phyloP scores from a whole-genome alignment of 1,284 basidiomycete genomes.

The Neotropicomus parvogracilis region DNA sequence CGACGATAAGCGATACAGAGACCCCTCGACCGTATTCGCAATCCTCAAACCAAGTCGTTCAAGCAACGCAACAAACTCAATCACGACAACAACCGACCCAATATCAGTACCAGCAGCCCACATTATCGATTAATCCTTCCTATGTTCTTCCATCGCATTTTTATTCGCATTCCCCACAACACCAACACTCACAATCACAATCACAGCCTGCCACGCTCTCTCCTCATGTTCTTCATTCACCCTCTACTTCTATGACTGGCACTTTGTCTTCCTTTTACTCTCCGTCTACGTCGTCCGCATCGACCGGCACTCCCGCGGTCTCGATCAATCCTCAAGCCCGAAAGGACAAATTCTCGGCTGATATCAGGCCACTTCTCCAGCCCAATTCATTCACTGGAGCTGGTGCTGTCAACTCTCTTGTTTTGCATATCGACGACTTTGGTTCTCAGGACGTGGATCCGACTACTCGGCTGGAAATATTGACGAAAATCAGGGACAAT shows the following conservation, averaged over 20 bases:
- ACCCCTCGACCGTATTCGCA: constrained; percentile 36
- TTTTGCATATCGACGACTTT: constrained; percentile 52
- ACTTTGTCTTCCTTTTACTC: constrained; percentile 37
- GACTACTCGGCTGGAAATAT: constrained; percentile 57
- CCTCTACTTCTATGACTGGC: constrained; percentile 39
- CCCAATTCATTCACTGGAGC: constrained; percentile 63
- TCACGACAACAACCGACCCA: constrained; percentile 36
- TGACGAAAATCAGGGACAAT: constrained; percentile 74
- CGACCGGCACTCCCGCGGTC: constrained; percentile 25
- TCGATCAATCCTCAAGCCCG: constrained; percentile 37
- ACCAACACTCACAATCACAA: constrained; percentile 36
- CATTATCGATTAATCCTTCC: constrained; percentile 40
- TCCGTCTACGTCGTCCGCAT: constrained; percentile 29
- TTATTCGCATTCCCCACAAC: constrained; percentile 34
- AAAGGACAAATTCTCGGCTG: constrained; percentile 47
- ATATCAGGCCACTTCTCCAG: constrained; percentile 51
- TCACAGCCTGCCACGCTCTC: constrained; percentile 58
- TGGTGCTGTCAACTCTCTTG: constrained; percentile 56
- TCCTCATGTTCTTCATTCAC: constrained; percentile 62
- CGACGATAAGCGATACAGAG: constrained; percentile 42
- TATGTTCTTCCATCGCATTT: constrained; percentile 41
- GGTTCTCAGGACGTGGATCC: constrained; percentile 62
- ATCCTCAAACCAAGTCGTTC: constrained; percentile 25
- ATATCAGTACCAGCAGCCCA: constrained; percentile 38
- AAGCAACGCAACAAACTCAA: constrained; percentile 33